A percentile compares a stretch with the other conserved stretches of the same genome.
Evolutionary conservation across 2,329 filamentous ascomycete genomes (phyloP).

Genomic region (Trichocomaceae sp.): DNA sequence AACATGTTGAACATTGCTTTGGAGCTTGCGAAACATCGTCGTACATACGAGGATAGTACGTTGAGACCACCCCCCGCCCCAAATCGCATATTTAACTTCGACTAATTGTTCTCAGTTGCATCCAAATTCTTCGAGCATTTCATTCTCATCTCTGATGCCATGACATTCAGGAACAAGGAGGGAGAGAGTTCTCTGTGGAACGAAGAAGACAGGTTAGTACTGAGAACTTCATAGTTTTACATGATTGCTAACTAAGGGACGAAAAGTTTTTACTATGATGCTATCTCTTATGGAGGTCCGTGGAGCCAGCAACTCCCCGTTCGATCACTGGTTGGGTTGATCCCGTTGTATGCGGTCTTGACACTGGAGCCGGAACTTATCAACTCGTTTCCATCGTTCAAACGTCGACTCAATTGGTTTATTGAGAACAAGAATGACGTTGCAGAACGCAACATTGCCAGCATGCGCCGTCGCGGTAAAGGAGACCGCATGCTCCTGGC

Average conservation of each 20-base stretch:
- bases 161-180: conserved; percentile 72
- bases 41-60: conserved; percentile 78
- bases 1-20: conserved; percentile 96
- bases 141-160: conserved; percentile 94
- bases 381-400: conserved; percentile 86
- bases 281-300: conserved; percentile 90
- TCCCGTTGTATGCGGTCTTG: conserved; percentile 84
- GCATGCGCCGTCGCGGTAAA: conserved; percentile 83
- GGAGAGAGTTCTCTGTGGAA: conserved; percentile 87
- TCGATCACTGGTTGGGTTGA: conserved; percentile 83
- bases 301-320: conserved; percentile 91
- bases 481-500: conserved; percentile 81
- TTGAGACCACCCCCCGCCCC: too few species aligned
- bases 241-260: conserved; percentile 14
- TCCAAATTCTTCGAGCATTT: conserved; percentile 99
- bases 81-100: too few species aligned
- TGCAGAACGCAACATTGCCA: conserved; percentile 89
- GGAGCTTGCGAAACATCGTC: conserved; percentile 88
- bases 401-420: conserved; percentile 90
- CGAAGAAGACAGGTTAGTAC: conserved; percentile 63
- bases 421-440: conserved; percentile 79
- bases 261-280: conserved; percentile 85
- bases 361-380: conserved; percentile 92
- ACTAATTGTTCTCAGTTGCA: conserved; percentile 51
- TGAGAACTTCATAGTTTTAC: neutral